Evolutionary conservation across 768 basidiomycete species (phyloP).

Genomic region (Sutorius australiensis): DNA sequence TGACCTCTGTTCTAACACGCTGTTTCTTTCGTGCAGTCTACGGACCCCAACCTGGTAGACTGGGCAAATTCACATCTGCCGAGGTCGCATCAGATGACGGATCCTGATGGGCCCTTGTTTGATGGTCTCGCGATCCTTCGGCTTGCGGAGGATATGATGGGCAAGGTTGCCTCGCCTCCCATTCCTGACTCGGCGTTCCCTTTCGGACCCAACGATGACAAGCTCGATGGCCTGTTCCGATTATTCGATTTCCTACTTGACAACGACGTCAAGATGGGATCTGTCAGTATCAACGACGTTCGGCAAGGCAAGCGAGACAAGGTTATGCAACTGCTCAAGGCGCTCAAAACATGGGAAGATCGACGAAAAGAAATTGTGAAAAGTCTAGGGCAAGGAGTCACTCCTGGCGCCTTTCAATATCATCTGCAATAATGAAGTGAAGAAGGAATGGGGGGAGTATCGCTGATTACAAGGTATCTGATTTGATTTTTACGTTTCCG

Average conservation of each 20-base stretch:
- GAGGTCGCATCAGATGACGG: constrained; percentile 50
- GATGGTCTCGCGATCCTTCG: constrained; percentile 79
- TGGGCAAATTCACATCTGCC: constrained; percentile 92
- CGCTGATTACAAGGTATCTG: no score
- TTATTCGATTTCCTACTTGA: constrained; percentile 92
- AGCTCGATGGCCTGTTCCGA: constrained; percentile 81
- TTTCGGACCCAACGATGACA: constrained; percentile 62
- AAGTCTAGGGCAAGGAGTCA: constrained; percentile 44
- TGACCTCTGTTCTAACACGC: neutral
- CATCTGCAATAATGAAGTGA: no score
- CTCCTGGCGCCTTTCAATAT: neutral
- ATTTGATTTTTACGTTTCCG: no score
- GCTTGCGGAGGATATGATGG: constrained; percentile 77
- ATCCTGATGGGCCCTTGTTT: constrained; percentile 42
- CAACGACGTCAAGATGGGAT: constrained; percentile 87
- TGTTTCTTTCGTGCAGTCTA: constrained; percentile 4
- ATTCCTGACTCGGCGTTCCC: constrained; percentile 82
- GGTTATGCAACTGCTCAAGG: constrained; percentile 73
- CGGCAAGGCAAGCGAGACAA: constrained; percentile 78
- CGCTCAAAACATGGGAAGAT: constrained; percentile 79
- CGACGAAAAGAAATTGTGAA: constrained; percentile 55
- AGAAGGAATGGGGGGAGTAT: no score
- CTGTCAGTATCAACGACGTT: constrained; percentile 92
- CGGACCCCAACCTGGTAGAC: constrained; percentile 60
- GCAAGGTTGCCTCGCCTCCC: constrained; percentile 59